Base-by-base conservation (phyloP, 108 stramenopile species). In the Chaetoceros muelleri region DNA sequence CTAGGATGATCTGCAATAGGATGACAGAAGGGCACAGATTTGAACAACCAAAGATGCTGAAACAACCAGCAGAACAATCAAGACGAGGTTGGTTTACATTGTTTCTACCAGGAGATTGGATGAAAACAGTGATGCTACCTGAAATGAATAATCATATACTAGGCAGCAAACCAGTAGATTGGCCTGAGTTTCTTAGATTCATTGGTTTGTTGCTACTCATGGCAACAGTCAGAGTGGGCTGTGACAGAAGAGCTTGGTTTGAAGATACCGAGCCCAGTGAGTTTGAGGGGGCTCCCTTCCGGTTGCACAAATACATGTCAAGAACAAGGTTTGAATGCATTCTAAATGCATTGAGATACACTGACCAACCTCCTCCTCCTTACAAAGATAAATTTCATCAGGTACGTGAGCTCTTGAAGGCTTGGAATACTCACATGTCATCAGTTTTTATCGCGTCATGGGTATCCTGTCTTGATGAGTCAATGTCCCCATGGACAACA, bases 391-490 rank as follows among this genome's bases (percentile, higher is more conserved):
- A 26, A 44, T 72, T 72, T 30, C 52, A n/a, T 50, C 54, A 57
- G 29, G 57, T 67, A 22, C 23, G 60, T 1, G 45, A 72, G 28
- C 44, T 62, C 47, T 30, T 64, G 13, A 28, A 40, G 21, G 61
- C 52, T n/a, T 67, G 66, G 72, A 67, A 73, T 45, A 26, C 31
- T 10, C 51, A 67, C 55, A 73, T 73, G 61, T 0, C 17, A 2
- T 0, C 40, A 24, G 16, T 28, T 7, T 67, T 73, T 44, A 23
- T 16, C 46, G 56, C 62, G 28, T 26, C 24, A n/a, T 18, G n/a
- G n/a, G n/a, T n/a, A n/a, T n/a, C n/a, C n/a, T n/a, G n/a, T n/a
- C n/a, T n/a, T n/a, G n/a, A n/a, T 66, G 65, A 55, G 48, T 64
- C 1, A 23, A 27, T 19, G 55, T 59, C 51, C 28, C 66, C 5